Conservation (phyloP, 192 early-diverging fungal species). For the Umbelopsis isabellina region DNA sequence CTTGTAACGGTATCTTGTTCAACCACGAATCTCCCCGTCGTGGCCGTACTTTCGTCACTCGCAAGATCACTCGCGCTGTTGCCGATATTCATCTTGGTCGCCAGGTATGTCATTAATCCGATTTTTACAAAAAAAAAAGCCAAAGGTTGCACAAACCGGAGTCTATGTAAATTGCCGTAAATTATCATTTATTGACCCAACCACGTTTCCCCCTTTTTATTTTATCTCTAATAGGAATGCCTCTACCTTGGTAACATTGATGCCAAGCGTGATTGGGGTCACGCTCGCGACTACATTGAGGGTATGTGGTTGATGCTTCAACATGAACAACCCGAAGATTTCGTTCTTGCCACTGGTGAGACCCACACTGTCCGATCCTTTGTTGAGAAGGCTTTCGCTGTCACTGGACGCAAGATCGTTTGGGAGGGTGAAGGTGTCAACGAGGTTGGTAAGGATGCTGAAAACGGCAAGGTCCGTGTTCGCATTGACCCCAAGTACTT, state of each 20-base stretch:
- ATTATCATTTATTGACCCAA: neutral
- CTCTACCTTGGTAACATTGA: conserved; percentile 78
- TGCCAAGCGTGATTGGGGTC: conserved; percentile 83
- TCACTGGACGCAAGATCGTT: conserved; percentile 59
- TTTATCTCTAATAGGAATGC: conserved; percentile 42
- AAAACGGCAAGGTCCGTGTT: conserved; percentile 57
- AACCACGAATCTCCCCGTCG: conserved; percentile 79
- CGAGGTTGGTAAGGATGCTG: conserved; percentile 61
- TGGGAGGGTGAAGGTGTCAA: conserved; percentile 71
- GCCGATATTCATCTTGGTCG: conserved; percentile 71
- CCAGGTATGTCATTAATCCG: conserved; percentile 34
- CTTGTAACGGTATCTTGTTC: conserved; percentile 80
- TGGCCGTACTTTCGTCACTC: conserved; percentile 77
- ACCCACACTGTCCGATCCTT: conserved; percentile 79
- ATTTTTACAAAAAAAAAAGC: neutral
- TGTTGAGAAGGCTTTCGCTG: conserved; percentile 76
- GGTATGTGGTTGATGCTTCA: conserved; percentile 87
- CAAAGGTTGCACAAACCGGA: neutral
- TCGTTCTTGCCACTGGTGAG: conserved; percentile 79
- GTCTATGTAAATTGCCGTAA: neutral
- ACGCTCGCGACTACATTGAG: conserved; percentile 76
- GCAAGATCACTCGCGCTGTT: conserved; percentile 78
- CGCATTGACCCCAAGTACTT: conserved; percentile 76
- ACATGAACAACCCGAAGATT: conserved; percentile 73
- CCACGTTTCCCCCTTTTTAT: neutral